Percentiles rank a stretch among this genome's conserved stretches.
Conservation (phyloP, 345 rosid species). For the Nephelium lappaceum region DNA sequence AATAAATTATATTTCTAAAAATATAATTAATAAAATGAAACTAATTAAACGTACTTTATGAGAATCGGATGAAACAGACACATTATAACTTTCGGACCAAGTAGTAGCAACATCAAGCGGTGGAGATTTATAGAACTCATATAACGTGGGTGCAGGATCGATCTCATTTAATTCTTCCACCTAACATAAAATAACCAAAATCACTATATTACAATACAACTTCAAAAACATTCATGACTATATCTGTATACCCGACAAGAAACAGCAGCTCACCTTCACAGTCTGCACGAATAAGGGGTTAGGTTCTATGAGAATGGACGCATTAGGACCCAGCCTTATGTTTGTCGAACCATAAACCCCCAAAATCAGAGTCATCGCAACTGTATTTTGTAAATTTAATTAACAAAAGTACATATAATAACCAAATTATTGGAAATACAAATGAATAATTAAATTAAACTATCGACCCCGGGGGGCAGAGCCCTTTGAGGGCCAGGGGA, state of each 20-base stretch:
- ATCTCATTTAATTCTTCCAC: constrained; percentile 62
- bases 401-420: neutral
- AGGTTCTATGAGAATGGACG: constrained; percentile 69
- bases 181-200: constrained; percentile 38
- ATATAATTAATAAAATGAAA: too few relatives aligned
- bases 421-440: neutral
- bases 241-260: neutral
- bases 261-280: constrained; percentile 52
- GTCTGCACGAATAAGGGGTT: constrained; percentile 78
- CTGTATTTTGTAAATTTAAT: constrained; percentile 38
- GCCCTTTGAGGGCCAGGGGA: too few relatives aligned
- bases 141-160: constrained; percentile 52
- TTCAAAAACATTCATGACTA: neutral
- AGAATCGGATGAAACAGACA: constrained; percentile 67
- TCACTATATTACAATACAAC: constrained; percentile 8
- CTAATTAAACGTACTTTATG: constrained; percentile 55
- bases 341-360: constrained; percentile 81
- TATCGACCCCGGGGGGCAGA: too few relatives aligned
- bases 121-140: constrained; percentile 71
- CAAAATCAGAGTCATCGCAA: constrained; percentile 83
- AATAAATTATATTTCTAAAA: too few relatives aligned
- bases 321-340: constrained; percentile 67
- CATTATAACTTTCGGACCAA: constrained; percentile 56
- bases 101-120: constrained; percentile 57
- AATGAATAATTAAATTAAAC: too few relatives aligned